A percentile compares a stretch with the other conserved stretches of the same genome.
Evolutionary conservation across 192 early-diverging fungal species (phyloP).

Genomic region (Powellomyces hirtus): DNA sequence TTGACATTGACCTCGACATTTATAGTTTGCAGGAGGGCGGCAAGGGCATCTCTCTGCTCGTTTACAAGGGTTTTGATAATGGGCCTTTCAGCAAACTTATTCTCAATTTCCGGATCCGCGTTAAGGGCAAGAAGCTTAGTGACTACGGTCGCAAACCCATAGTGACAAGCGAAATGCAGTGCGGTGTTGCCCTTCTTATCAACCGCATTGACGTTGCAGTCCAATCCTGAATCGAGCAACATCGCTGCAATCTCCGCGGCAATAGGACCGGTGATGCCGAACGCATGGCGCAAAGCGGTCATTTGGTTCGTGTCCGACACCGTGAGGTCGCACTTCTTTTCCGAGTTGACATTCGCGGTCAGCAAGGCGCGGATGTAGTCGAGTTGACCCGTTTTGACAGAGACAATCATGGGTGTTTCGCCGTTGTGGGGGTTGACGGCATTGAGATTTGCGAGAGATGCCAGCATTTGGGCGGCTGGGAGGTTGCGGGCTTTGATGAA

Average conservation of each 20-base stretch:
- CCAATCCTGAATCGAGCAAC: background rate
- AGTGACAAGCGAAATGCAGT: slow-evolving; percentile 25
- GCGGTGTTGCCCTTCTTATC: slow-evolving; percentile 8
- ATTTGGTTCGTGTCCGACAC: background rate
- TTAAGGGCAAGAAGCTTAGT: background rate
- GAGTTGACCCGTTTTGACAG: too few relatives aligned
- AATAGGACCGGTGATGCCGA: background rate
- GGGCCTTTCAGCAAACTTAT: slow-evolving; percentile 15
- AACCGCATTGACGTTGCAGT: slow-evolving; percentile 6
- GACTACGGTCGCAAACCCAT: slow-evolving; percentile 2
- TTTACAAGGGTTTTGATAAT: slow-evolving; percentile 19
- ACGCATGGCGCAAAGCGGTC: slow-evolving; percentile 18
- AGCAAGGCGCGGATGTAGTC: too few relatives aligned
- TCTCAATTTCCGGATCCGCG: background rate
- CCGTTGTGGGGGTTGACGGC: too few relatives aligned
- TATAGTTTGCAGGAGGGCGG: slow-evolving; percentile 6
- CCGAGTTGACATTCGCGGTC: too few relatives aligned
- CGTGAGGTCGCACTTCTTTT: background rate
- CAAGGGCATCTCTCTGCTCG: background rate
- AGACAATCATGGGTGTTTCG: too few relatives aligned
- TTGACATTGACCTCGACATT: slow-evolving; percentile 32
- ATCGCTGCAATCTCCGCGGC: background rate
- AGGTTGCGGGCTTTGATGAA: background rate
- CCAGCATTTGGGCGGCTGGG: background rate
- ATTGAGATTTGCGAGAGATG: too few relatives aligned